Evolutionary conservation across 306 rosid genomes (phyloP).

Genomic region (Carpinus fangiana): DNA sequence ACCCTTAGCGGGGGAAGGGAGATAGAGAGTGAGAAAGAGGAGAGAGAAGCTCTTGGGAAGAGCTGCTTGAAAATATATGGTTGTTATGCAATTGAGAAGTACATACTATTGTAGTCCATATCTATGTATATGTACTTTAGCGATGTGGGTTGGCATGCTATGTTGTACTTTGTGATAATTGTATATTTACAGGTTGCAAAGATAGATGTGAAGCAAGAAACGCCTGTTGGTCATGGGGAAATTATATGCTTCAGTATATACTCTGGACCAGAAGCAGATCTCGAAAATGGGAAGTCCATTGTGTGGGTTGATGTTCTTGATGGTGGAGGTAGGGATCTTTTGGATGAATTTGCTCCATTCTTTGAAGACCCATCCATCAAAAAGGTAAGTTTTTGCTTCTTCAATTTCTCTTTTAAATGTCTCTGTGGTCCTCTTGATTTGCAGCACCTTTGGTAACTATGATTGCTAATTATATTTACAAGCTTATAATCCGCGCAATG

Average conservation of each 20-base stretch:
- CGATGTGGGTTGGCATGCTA: slow-evolving; percentile 22
- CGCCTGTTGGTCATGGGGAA: slow-evolving; percentile 96
- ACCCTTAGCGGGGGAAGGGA: no score
- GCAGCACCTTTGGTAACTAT: slow-evolving; percentile 6
- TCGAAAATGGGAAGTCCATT: slow-evolving; percentile 86
- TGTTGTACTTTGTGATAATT: slow-evolving; percentile 33
- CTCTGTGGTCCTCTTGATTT: slow-evolving; percentile 17
- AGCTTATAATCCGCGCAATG: no score
- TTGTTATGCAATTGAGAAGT: slow-evolving; percentile 15
- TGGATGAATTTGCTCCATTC: slow-evolving; percentile 71
- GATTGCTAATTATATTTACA: not conserved
- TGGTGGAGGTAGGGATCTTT: slow-evolving; percentile 82
- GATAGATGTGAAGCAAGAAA: slow-evolving; percentile 84
- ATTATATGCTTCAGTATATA: slow-evolving; percentile 89
- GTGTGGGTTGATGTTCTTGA: slow-evolving; percentile 99
- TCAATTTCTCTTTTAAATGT: slow-evolving; percentile 18
- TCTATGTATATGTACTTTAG: slow-evolving; percentile 17
- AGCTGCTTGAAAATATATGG: not conserved
- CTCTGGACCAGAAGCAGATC: slow-evolving; percentile 80
- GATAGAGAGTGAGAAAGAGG: no score
- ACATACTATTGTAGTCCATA: slow-evolving; percentile 4
- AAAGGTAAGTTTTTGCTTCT: slow-evolving; percentile 54
- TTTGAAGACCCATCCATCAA: slow-evolving; percentile 71
- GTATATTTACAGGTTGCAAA: slow-evolving; percentile 69
- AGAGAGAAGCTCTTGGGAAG: no score